Percentiles rank a stretch among this genome's conserved stretches.
These are phyloP conservation scores for Cucurbita maxima DNA, from an alignment of 306 rosid species.

Conservation along the genomic window DNA sequence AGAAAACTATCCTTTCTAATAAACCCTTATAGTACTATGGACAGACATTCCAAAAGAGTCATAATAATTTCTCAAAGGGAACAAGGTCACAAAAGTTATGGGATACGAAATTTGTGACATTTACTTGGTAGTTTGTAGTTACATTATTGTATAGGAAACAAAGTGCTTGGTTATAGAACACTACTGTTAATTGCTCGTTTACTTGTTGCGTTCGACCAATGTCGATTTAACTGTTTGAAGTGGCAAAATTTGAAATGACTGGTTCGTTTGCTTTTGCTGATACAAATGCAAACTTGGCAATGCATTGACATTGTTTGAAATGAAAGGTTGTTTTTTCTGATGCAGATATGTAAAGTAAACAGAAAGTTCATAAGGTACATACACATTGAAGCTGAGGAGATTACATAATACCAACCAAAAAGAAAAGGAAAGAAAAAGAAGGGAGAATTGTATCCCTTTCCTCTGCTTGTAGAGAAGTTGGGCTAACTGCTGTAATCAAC, in stretches of 20 bases:
- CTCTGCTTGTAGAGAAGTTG: too few relatives aligned
- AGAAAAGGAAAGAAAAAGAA: background rate
- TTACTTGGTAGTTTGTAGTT: background rate
- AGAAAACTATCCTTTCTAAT: background rate
- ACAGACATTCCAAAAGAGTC: background rate
- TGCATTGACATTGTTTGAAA: background rate
- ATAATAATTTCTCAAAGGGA: background rate
- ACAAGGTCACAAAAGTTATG: background rate
- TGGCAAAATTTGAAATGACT: background rate
- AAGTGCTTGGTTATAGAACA: background rate
- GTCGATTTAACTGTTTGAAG: background rate
- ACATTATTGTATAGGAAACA: background rate
- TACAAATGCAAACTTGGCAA: background rate
- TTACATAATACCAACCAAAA: background rate
- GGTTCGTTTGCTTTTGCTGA: background rate
- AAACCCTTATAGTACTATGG: background rate
- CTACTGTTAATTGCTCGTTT: background rate
- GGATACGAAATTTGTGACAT: background rate
- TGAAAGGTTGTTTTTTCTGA: background rate
- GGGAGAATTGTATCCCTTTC: too few relatives aligned
- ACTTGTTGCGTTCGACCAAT: background rate
- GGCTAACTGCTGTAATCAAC: too few relatives aligned
- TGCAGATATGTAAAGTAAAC: slow-evolving; percentile 8
- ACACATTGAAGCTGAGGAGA: background rate
- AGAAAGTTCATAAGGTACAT: background rate